phyloP scores from a whole-genome alignment of 768 basidiomycete genomes.

The Suillus tomentosus region DNA sequence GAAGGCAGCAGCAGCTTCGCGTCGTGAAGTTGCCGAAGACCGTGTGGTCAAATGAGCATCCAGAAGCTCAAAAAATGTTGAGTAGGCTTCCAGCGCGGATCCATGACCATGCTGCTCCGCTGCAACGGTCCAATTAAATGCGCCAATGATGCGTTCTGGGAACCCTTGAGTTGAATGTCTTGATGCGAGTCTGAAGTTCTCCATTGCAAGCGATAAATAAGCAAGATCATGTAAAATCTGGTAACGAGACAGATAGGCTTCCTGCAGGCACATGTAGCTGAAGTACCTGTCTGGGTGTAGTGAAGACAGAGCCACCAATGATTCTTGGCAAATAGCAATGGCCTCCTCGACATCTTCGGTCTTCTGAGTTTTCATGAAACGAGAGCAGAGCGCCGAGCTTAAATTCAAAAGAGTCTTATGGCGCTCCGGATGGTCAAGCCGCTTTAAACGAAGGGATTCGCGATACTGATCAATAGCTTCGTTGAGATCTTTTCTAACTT shows the following conservation, averaged over 20 bases:
- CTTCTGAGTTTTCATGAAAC: background rate
- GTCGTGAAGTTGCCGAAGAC: too few species aligned
- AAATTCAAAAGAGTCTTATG: background rate
- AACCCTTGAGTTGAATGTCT: background rate
- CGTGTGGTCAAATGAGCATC: background rate
- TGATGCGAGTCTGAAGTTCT: background rate
- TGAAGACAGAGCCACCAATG: background rate
- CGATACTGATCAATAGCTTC: background rate
- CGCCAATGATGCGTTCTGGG: background rate
- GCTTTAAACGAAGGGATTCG: background rate
- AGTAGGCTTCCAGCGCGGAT: conserved; percentile 5
- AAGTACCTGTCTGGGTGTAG: background rate
- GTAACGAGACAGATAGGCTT: background rate
- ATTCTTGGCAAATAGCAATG: background rate
- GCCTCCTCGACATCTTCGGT: background rate
- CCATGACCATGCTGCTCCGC: background rate
- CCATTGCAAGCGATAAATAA: background rate
- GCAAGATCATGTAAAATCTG: background rate
- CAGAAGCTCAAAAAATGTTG: background rate
- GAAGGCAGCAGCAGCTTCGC: background rate
- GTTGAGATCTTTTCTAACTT: background rate
- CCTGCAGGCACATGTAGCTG: background rate
- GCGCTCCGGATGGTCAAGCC: background rate
- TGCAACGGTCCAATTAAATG: too few species aligned
- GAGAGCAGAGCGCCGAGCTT: background rate